Conservation (phyloP, 768 basidiomycete species). For the Floccularia luteovirens region DNA sequence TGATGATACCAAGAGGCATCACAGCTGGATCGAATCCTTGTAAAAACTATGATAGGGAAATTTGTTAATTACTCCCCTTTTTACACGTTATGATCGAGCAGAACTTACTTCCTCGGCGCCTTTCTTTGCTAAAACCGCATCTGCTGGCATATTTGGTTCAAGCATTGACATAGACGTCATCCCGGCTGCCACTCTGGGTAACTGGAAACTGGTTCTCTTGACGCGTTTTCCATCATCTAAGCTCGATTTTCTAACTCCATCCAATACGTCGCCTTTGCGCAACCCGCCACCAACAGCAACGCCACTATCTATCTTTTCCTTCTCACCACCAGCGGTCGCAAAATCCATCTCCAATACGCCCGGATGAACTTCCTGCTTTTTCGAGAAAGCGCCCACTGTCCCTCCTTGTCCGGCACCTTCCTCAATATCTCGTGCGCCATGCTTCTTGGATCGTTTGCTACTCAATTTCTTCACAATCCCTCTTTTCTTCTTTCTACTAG, state of each 20-base stretch:
- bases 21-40: constrained; percentile 76
- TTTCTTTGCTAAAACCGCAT: constrained; percentile 73
- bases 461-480: constrained; percentile 9
- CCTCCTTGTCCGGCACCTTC: constrained; percentile 22
- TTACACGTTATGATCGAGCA: background rate
- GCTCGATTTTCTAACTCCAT: background rate
- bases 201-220: constrained; percentile 25
- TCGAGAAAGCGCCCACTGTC: constrained; percentile 12
- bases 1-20: constrained; percentile 87
- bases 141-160: constrained; percentile 86
- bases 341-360: constrained; percentile 12
- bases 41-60: constrained; percentile 46
- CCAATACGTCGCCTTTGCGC: background rate
- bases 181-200: constrained; percentile 33
- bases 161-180: constrained; percentile 39
- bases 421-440: constrained; percentile 16
- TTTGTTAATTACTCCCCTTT: background rate
- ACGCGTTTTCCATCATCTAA: background rate
- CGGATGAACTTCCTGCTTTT: background rate
- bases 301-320: background rate
- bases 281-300: background rate
- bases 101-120: constrained; percentile 62
- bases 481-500: constrained; percentile 10
- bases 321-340: background rate
- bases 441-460: constrained; percentile 8